Evolutionary conservation across 1,284 basidiomycete species (phyloP), one percentile per base, ranked within the genome.

Genomic region (Ceratorhiza oryzae-sativae): DNA sequence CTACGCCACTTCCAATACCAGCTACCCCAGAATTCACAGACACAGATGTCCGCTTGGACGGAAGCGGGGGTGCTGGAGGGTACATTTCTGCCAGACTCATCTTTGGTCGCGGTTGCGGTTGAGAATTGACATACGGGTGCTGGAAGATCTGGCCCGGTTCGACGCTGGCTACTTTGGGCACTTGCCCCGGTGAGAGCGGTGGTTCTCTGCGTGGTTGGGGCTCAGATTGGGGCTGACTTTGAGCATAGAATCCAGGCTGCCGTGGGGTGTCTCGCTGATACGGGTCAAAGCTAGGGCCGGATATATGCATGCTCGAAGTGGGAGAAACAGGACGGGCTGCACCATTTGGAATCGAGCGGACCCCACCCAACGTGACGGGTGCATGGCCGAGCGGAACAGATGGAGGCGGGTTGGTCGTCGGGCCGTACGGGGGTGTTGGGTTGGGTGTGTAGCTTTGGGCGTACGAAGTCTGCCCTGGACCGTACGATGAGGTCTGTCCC

Each of bases 61-160:
- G 42, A 51, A 51, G 48, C 15, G 48, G 48, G 2, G 48, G 48
- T 8, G 48, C 48, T 25, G 48, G 48, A 6, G 25, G 48, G 27
- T 51, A 45, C 42, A 45, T 45, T 18, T 45, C 42, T 9, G 42
- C 42, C 42, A 45, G n/a, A 18, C 42, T 45, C 42, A 45, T 45
- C 42, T 9, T 8, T 18, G 42, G 42, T 3, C 42, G 6, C 13
- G 36, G 42, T 45, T 42, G 41, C 23, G 58, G 41, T 23, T 15
- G 58, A 25, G 39, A 12, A 8, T 42, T 30, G 23, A 55, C 27
- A 32, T 55, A 39, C 2, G 67, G 41, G 20, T 70, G 67, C 1
- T 59, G 53, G 55, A 70, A 70, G 10, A 70, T 70, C 45, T 70
- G 53, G 3, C 67, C 67, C 36, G 67, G 67, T 18, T 59, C 53